Conservation (phyloP, 305 asterid genomes). For the Solanum hybrid region DNA sequence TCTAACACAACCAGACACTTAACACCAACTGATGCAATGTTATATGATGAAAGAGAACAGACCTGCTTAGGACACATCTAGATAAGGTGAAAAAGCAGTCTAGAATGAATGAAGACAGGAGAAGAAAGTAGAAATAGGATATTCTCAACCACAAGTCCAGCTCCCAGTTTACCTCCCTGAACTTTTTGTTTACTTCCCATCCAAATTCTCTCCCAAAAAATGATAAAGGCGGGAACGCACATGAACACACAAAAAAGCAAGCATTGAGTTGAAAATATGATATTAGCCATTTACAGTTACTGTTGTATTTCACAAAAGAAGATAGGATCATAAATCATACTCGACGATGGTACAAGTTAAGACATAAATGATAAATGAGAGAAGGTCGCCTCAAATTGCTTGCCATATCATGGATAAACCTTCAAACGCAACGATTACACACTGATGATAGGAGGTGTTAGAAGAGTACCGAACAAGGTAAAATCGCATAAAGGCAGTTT, state of each 20-base stretch:
- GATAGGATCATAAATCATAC: not conserved
- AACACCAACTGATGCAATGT: not conserved
- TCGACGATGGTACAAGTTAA: not conserved
- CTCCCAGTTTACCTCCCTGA: not conserved
- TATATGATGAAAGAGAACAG: not conserved
- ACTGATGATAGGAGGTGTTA: not conserved
- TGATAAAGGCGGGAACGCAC: not conserved
- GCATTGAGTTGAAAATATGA: not conserved
- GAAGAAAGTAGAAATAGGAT: not conserved
- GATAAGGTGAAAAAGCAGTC: not conserved
- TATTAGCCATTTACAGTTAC: not conserved
- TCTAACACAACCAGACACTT: not conserved
- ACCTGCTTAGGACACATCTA: not conserved
- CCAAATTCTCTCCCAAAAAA: not conserved
- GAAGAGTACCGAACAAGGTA: not conserved
- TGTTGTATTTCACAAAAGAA: not conserved
- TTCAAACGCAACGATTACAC: not conserved
- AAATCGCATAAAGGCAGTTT: not conserved
- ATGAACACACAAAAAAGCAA: not conserved
- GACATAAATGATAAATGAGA: not conserved
- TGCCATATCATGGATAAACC: not conserved
- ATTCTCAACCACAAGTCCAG: not conserved
- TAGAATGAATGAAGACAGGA: not conserved
- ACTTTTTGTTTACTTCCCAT: not conserved
- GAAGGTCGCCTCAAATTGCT: not conserved